Conservation (phyloP, 2,329 filamentous ascomycete genomes). For the Xylariaceae sp. region DNA sequence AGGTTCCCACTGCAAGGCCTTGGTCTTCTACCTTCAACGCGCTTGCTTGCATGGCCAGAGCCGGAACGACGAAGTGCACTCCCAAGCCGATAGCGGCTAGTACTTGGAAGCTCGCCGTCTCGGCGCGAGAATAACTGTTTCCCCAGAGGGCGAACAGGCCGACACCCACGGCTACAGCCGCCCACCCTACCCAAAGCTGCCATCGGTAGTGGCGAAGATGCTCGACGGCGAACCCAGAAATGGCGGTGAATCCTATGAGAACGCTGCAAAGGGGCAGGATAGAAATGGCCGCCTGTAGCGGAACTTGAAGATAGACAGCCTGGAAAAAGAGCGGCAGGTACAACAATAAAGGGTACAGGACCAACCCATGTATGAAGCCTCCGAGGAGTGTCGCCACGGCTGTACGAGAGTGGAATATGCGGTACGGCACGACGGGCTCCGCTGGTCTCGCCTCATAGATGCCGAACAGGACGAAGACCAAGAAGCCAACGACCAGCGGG, state of each 20-base stretch:
- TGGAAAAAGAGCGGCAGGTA: constrained; percentile 47
- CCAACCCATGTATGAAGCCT: constrained; percentile 12
- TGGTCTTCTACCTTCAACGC: constrained; percentile 35
- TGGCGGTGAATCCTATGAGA: constrained; percentile 63
- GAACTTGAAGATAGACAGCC: constrained; percentile 53
- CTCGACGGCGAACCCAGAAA: constrained; percentile 57
- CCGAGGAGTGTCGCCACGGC: constrained; percentile 30
- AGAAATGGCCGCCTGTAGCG: constrained; percentile 57
- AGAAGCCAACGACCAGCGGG: constrained; percentile 60
- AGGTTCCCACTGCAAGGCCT: constrained; percentile 38
- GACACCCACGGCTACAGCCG: constrained; percentile 56
- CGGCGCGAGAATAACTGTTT: constrained; percentile 48
- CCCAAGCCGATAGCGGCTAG: constrained; percentile 28
- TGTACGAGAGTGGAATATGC: constrained; percentile 2
- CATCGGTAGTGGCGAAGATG: constrained; percentile 64
- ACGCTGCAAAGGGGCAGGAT: constrained; percentile 58
- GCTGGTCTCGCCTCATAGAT: constrained; percentile 56
- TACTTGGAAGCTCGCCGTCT: constrained; percentile 25
- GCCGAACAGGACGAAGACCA: constrained; percentile 54
- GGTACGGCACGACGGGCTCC: constrained; percentile 43
- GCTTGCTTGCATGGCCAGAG: constrained; percentile 40
- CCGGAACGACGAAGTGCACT: not conserved
- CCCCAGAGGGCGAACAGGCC: constrained; percentile 43
- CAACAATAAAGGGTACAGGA: constrained; percentile 14
- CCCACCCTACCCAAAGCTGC: constrained; percentile 64